phyloP scores from a whole-genome alignment of 345 rosid species.

The Populus euphratica region DNA sequence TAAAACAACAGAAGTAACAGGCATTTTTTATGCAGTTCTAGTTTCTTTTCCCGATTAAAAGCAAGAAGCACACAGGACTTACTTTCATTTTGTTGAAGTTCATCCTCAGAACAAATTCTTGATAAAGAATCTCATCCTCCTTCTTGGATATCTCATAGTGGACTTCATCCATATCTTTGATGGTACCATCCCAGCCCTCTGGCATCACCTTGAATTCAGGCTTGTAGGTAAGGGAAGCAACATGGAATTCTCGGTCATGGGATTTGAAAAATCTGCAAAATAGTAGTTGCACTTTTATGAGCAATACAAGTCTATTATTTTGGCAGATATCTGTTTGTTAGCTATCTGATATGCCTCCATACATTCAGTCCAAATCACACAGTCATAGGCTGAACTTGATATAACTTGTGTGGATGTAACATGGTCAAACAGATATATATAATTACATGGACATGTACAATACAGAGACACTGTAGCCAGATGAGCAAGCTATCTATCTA shows the following conservation, averaged over 20 bases:
- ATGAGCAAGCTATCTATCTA: background rate
- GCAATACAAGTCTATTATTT: background rate
- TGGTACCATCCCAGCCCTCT: conserved; percentile 98
- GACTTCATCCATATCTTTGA: conserved; percentile 80
- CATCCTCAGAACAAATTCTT: conserved; percentile 75
- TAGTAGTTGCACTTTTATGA: background rate
- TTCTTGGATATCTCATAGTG: conserved; percentile 97
- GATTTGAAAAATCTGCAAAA: conserved; percentile 67
- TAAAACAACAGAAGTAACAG: background rate
- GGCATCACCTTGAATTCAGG: conserved; percentile 99
- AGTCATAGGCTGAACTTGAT: background rate
- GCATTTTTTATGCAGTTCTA: background rate
- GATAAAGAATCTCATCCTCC: conserved; percentile 87
- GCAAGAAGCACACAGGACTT: conserved; percentile 14
- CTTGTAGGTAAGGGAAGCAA: conserved; percentile 85
- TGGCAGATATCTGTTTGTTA: background rate
- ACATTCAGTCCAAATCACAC: background rate
- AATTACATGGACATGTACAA: background rate
- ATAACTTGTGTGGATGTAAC: background rate
- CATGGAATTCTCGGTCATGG: conserved; percentile 93
- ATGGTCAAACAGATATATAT: background rate
- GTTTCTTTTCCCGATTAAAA: background rate
- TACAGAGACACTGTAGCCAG: background rate
- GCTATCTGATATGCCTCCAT: background rate
- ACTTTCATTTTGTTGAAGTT: conserved; percentile 93